phyloP scores from a whole-genome alignment of 805 yeast species.

The Saccharomycopsis fodiens region DNA sequence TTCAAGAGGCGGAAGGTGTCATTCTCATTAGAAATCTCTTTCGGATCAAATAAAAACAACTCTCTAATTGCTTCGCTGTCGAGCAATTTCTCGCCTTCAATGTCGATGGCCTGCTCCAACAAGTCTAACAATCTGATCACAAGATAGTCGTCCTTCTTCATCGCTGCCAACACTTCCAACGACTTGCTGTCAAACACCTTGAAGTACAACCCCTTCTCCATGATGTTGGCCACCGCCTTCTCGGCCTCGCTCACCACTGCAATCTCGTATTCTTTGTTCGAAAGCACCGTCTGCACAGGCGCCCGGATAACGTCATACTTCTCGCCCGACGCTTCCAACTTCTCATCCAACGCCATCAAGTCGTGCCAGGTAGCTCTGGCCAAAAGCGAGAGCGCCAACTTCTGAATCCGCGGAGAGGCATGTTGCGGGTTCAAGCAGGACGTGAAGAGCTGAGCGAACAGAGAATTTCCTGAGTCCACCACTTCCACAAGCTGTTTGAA shows the following conservation, averaged over 20 bases:
- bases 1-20: conserved; percentile 6
- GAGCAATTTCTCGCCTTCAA: background rate
- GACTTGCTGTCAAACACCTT: background rate
- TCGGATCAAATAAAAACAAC: conserved; percentile 2
- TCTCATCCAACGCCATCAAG: background rate
- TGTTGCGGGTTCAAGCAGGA: background rate
- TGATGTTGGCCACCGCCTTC: conserved; percentile 7
- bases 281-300: conserved; percentile 1
- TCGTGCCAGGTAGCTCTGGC: background rate
- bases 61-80: background rate
- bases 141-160: conserved; percentile 1
- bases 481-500: conserved; percentile 2
- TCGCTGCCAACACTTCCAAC: background rate
- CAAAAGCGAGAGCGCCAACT: conserved; percentile 5
- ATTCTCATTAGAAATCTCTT: conserved; percentile 1
- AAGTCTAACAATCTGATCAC: conserved; percentile 3
- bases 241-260: conserved; percentile 8
- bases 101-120: background rate
- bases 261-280: background rate
- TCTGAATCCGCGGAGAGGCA: conserved; percentile 9
- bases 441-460: conserved; percentile 1
- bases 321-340: background rate
- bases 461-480: background rate
- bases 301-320: no score
- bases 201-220: conserved; percentile 3